Percentiles rank a stretch among this genome's conserved stretches.
These are phyloP conservation scores for Thermoascus crustaceus DNA, from an alignment of 2,329 filamentous ascomycete species.

Conservation along the genomic window DNA sequence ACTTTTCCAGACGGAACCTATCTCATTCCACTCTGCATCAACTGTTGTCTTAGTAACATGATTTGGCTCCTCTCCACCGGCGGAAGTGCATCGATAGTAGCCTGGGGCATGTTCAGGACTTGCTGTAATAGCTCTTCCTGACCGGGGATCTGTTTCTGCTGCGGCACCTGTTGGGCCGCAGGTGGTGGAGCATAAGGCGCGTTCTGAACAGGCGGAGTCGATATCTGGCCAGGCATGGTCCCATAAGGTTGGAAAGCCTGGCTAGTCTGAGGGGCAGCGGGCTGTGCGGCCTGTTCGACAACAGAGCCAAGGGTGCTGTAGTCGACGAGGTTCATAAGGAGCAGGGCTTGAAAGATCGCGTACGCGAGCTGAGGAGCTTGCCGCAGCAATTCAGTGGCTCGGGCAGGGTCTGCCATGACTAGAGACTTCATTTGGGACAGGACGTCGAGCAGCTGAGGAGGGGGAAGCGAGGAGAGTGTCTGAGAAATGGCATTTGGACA, in stretches of 20 bases:
- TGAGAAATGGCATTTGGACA: slow-evolving; percentile 87
- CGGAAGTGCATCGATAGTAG: slow-evolving; percentile 70
- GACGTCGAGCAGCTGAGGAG: slow-evolving; percentile 84
- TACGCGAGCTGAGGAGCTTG: slow-evolving; percentile 90
- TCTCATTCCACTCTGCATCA: slow-evolving; percentile 39
- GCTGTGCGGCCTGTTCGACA: slow-evolving; percentile 53
- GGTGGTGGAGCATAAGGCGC: slow-evolving; percentile 38
- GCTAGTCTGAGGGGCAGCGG: slow-evolving; percentile 24
- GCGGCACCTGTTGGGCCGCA: slow-evolving; percentile 31
- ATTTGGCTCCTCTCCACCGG: slow-evolving; percentile 72
- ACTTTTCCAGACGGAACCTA: slow-evolving; percentile 8
- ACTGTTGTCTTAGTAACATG: slow-evolving; percentile 62
- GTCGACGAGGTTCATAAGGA: slow-evolving; percentile 88
- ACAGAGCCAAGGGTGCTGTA: slow-evolving; percentile 74
- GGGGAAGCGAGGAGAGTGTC: slow-evolving; percentile 77
- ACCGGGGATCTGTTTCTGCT: slow-evolving; percentile 44
- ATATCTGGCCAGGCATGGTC: slow-evolving; percentile 37
- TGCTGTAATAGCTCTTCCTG: slow-evolving; percentile 70
- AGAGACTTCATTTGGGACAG: slow-evolving; percentile 90
- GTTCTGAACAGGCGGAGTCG: slow-evolving; percentile 44
- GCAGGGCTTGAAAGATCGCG: slow-evolving; percentile 86
- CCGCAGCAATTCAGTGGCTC: slow-evolving; percentile 76
- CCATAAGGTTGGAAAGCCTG: slow-evolving; percentile 32
- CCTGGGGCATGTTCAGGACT: slow-evolving; percentile 70
- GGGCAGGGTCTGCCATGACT: slow-evolving; percentile 69